A percentile compares a stretch with the other conserved stretches of the same genome.
Evolutionary conservation across 1,139 yeast genomes (phyloP).

Genomic region (Arxiozyma heterogenica): DNA sequence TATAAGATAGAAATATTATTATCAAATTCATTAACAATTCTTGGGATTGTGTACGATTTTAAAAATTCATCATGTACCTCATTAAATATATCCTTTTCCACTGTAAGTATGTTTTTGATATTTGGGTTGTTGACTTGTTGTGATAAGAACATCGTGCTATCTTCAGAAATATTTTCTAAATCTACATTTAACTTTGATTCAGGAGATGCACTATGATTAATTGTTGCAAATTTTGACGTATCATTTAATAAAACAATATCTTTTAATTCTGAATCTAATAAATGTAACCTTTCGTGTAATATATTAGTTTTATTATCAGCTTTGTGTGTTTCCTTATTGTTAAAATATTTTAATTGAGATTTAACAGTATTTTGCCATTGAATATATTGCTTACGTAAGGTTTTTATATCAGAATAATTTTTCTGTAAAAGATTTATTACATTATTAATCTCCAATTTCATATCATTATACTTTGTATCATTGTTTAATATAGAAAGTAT

Average conservation of each 20-base stretch:
- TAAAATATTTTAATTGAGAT: slow-evolving; percentile 1
- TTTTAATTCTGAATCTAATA: background rate
- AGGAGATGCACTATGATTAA: background rate
- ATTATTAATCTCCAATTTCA: background rate
- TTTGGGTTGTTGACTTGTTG: background rate
- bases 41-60: slow-evolving; percentile 39
- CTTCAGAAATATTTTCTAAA: background rate
- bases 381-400: background rate
- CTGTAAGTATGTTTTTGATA: background rate
- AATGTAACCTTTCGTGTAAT: background rate
- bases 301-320: background rate
- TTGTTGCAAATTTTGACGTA: background rate
- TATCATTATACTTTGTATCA: background rate
- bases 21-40: slow-evolving; percentile 76
- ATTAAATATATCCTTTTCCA: background rate
- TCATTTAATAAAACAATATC: background rate
- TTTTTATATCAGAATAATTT: slow-evolving; percentile 3
- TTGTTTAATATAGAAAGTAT: background rate
- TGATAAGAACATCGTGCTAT: background rate
- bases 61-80: slow-evolving; percentile 81
- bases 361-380: slow-evolving; percentile 3
- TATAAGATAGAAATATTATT: slow-evolving; percentile 72
- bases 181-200: background rate
- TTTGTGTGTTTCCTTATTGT: background rate
- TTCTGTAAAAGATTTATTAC: slow-evolving; percentile 2